Evolutionary conservation across 306 rosid genomes (phyloP).

Genomic region (Gleditsia sinensis): DNA sequence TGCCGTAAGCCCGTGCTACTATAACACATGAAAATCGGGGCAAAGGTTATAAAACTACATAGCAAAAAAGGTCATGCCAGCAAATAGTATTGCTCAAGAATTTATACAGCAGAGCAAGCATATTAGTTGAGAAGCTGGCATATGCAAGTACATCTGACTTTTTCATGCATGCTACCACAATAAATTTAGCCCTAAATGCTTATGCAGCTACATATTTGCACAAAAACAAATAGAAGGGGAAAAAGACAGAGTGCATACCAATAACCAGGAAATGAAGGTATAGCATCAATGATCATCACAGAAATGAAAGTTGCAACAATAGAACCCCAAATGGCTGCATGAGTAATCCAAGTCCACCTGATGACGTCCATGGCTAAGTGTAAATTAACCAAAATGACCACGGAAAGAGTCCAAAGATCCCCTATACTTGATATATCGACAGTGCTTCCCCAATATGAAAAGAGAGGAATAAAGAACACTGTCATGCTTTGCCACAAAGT

Average conservation of each 20-base stretch:
- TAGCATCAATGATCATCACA: constrained; percentile 71
- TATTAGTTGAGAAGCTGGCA: background rate
- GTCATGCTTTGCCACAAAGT: constrained; percentile 90
- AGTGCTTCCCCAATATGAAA: constrained; percentile 75
- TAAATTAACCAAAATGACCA: constrained; percentile 81
- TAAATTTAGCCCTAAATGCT: background rate
- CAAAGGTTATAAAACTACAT: background rate
- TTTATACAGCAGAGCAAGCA: background rate
- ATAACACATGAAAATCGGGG: background rate
- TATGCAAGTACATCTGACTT: background rate
- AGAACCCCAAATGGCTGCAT: constrained; percentile 89
- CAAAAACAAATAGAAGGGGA: background rate
- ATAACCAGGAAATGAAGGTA: constrained; percentile 69
- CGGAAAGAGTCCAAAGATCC: constrained; percentile 91
- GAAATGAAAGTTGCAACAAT: constrained; percentile 75
- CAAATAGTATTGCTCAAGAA: constrained; percentile 29
- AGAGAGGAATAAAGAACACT: constrained; percentile 75
- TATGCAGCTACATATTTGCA: background rate
- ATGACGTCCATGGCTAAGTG: constrained; percentile 92
- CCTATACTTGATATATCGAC: constrained; percentile 82
- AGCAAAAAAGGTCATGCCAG: constrained; percentile 28
- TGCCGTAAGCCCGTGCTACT: background rate
- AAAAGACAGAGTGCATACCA: constrained; percentile 59
- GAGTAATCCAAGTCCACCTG: constrained; percentile 84
- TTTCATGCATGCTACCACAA: background rate